phyloP scores from a whole-genome alignment of 768 basidiomycete genomes.

The Tylopilus vinaceipallidus region DNA sequence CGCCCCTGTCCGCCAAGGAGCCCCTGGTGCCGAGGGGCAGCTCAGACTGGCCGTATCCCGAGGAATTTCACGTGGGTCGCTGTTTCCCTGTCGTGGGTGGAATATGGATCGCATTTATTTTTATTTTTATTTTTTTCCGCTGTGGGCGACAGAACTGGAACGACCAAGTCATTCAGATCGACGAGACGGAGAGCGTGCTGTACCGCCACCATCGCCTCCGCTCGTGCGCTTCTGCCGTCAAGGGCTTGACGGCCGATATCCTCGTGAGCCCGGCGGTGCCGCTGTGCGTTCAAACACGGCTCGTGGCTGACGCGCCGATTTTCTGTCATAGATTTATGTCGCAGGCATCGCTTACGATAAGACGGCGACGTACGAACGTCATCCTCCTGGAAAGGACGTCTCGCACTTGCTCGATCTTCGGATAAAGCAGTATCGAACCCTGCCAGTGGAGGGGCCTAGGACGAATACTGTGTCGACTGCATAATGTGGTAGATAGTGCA shows the following conservation, averaged over 20 bases:
- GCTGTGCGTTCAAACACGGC: not conserved
- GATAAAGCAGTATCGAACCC: constrained; percentile 22
- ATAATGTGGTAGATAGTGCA: too few relatives aligned
- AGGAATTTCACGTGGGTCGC: constrained; percentile 63
- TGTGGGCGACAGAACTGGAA: constrained; percentile 48
- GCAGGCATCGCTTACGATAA: constrained; percentile 65
- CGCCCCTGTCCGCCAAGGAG: constrained; percentile 41
- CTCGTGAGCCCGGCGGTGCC: constrained; percentile 47
- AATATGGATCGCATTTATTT: not conserved
- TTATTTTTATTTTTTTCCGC: not conserved
- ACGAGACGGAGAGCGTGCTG: constrained; percentile 45
- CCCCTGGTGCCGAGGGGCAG: constrained; percentile 54
- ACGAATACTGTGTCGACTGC: not conserved
- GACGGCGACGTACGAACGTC: constrained; percentile 51
- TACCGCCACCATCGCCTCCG: constrained; percentile 88
- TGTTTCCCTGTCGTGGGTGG: not conserved
- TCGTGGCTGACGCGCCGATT: not conserved
- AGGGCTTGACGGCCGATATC: constrained; percentile 82
- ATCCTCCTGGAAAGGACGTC: constrained; percentile 50
- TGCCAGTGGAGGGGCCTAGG: constrained; percentile 7
- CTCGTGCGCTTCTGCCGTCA: constrained; percentile 73
- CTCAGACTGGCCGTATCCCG: constrained; percentile 80
- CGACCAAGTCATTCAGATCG: constrained; percentile 41
- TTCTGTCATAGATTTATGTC: constrained; percentile 30
- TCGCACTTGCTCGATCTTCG: constrained; percentile 28